phyloP scores from a whole-genome alignment of 495 filamentous ascomycete species.

The Lepraria neglecta region DNA sequence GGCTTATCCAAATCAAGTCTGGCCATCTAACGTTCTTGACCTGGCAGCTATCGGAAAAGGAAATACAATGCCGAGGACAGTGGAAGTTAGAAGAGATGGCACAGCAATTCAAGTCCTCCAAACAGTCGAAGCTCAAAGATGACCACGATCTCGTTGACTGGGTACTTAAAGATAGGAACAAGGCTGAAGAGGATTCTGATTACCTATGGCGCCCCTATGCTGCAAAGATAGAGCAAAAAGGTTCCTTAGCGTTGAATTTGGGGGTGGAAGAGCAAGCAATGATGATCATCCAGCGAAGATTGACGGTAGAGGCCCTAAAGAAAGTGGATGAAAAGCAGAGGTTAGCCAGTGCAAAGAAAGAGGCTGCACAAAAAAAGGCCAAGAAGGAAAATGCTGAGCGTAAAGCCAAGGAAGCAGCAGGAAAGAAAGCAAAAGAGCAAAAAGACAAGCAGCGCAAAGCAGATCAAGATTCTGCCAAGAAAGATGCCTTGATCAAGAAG shows the following conservation, averaged over 20 bases:
- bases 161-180: constrained; percentile 13
- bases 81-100: constrained; percentile 16
- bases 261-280: constrained; percentile 20
- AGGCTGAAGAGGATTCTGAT: constrained; percentile 4
- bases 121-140: constrained; percentile 2
- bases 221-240: constrained; percentile 15
- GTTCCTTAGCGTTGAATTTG: neutral
- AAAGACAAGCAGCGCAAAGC: neutral
- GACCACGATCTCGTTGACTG: constrained; percentile 13
- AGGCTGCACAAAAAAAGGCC: neutral
- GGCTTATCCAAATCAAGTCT: constrained; percentile 13
- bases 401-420: neutral
- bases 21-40: constrained; percentile 7
- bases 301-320: constrained; percentile 37
- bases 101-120: constrained; percentile 7
- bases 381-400: neutral
- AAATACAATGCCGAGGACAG: constrained; percentile 13
- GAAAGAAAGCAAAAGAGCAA: neutral
- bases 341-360: neutral
- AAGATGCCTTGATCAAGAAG: neutral
- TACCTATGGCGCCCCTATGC: constrained; percentile 13
- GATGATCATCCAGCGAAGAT: constrained; percentile 11
- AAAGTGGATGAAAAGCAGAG: constrained; percentile 33
- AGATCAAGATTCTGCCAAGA: neutral
- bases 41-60: constrained; percentile 19